Percentiles rank a stretch among this genome's conserved stretches.
phyloP scores from a whole-genome alignment of 192 early-diverging fungal genomes.

The Coemansia brasiliensis region DNA sequence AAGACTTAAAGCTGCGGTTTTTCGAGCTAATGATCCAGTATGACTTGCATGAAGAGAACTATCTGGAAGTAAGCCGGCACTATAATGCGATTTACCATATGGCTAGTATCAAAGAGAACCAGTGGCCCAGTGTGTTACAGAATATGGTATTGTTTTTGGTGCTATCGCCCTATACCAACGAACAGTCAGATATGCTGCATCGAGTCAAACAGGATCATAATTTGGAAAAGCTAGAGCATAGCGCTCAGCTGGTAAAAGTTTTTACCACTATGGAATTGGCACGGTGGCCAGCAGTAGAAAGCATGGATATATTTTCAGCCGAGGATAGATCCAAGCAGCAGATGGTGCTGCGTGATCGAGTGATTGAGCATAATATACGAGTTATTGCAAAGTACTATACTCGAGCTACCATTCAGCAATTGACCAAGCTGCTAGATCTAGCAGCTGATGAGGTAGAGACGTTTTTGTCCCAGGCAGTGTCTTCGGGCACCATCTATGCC shows the following conservation, averaged over 20 bases:
- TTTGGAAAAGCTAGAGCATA: slow-evolving; percentile 70
- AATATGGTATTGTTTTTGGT: slow-evolving; percentile 85
- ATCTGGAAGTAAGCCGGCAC: slow-evolving; percentile 89
- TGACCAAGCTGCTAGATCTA: slow-evolving; percentile 90
- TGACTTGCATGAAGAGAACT: slow-evolving; percentile 87
- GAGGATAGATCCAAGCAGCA: too few relatives aligned
- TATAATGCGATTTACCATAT: slow-evolving; percentile 91
- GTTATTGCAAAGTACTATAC: slow-evolving; percentile 97
- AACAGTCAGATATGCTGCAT: slow-evolving; percentile 93
- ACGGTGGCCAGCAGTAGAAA: slow-evolving; percentile 92
- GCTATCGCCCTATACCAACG: slow-evolving; percentile 91
- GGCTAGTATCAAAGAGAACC: slow-evolving; percentile 66
- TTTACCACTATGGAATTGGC: slow-evolving; percentile 93
- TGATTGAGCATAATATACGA: slow-evolving; percentile 98
- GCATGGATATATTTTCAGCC: slow-evolving; percentile 72
- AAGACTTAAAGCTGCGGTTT: slow-evolving; percentile 84
- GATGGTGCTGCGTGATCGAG: slow-evolving; percentile 85
- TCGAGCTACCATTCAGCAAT: slow-evolving; percentile 78
- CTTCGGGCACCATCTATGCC: slow-evolving; percentile 93
- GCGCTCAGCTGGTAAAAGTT: slow-evolving; percentile 81
- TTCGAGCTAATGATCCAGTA: slow-evolving; percentile 96
- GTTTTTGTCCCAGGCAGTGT: slow-evolving; percentile 91
- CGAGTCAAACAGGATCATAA: slow-evolving; percentile 81
- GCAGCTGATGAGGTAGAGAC: slow-evolving; percentile 81
- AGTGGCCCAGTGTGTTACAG: slow-evolving; percentile 74